phyloP scores from a whole-genome alignment of 2,329 filamentous ascomycete genomes.

The Rutstroemia sp. region DNA sequence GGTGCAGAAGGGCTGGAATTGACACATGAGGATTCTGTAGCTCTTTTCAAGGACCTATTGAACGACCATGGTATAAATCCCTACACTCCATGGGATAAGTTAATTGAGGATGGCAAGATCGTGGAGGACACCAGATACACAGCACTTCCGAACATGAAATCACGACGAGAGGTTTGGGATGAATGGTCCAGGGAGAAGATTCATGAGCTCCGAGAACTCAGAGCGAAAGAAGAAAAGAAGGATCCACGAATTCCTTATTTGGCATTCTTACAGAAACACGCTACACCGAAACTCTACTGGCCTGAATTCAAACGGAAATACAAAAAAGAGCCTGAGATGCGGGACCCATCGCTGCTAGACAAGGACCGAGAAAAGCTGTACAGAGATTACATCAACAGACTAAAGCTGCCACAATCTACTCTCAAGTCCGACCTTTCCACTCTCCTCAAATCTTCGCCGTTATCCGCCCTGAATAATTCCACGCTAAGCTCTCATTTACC shows the following conservation, averaged over 20 bases:
- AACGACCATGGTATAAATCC: conserved; percentile 78
- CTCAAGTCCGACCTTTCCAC: conserved; percentile 63
- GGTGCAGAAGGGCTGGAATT: conserved; percentile 63
- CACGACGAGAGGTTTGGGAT: conserved; percentile 74
- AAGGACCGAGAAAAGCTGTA: conserved; percentile 77
- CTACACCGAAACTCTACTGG: conserved; percentile 92
- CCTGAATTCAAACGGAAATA: conserved; percentile 91
- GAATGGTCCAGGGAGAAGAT: conserved; percentile 78
- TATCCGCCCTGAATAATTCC: conserved; percentile 50
- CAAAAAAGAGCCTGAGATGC: conserved; percentile 74
- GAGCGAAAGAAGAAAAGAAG: conserved; percentile 68
- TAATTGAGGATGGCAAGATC: conserved; percentile 74
- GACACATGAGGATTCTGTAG: conserved; percentile 66
- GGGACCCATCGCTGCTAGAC: conserved; percentile 61
- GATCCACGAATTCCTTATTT: conserved; percentile 82
- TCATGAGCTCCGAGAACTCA: conserved; percentile 60
- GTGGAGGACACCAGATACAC: conserved; percentile 85
- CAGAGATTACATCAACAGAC: conserved; percentile 61
- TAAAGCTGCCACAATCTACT: conserved; percentile 58
- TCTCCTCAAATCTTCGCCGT: conserved; percentile 55
- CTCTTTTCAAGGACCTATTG: conserved; percentile 78
- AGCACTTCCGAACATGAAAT: conserved; percentile 70
- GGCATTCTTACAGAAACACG: conserved; percentile 70
- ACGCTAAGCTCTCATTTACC: conserved; percentile 53
- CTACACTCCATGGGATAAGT: conserved; percentile 84